These are phyloP conservation scores for Phytophthora cactorum DNA, from an alignment of 352 stramenopile species.

Conservation along the genomic window DNA sequence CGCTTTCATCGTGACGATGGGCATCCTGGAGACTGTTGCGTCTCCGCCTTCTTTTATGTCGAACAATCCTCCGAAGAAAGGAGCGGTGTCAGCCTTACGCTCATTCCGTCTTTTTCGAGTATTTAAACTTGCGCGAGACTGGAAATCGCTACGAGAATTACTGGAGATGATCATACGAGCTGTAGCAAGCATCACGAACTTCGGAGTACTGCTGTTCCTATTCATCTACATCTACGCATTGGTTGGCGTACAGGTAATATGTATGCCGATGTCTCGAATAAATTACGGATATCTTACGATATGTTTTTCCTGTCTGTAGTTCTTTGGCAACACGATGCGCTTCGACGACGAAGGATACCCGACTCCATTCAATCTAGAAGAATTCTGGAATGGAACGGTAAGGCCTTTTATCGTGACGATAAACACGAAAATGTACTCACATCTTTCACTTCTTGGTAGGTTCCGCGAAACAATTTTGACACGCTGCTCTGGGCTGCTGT, in stretches of 20 bases:
- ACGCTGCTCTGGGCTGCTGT: conserved; percentile 78
- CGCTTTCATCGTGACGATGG: conserved; percentile 84
- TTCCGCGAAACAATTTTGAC: conserved; percentile 90
- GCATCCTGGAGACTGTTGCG: conserved; percentile 70
- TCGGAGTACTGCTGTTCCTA: conserved; percentile 93
- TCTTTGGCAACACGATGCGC: conserved; percentile 95
- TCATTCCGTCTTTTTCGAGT: conserved; percentile 93
- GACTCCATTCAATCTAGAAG: conserved; percentile 34
- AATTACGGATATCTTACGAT: neutral
- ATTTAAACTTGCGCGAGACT: conserved; percentile 95
- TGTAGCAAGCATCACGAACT: conserved; percentile 94
- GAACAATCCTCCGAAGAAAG: conserved; percentile 56
- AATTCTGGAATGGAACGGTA: conserved; percentile 10
- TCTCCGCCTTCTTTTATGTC: conserved; percentile 80
- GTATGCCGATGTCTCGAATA: neutral
- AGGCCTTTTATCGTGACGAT: neutral
- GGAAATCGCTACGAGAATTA: conserved; percentile 92
- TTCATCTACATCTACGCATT: conserved; percentile 97
- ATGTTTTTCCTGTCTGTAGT: conserved; percentile 40
- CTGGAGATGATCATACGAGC: conserved; percentile 91
- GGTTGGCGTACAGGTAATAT: conserved; percentile 81
- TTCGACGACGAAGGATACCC: conserved; percentile 87
- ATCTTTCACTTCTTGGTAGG: conserved; percentile 26
- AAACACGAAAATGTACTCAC: neutral
- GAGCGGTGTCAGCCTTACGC: conserved; percentile 82